phyloP scores from a whole-genome alignment of 2,329 filamentous ascomycete species.

The Aspergillus costaricaensis region DNA sequence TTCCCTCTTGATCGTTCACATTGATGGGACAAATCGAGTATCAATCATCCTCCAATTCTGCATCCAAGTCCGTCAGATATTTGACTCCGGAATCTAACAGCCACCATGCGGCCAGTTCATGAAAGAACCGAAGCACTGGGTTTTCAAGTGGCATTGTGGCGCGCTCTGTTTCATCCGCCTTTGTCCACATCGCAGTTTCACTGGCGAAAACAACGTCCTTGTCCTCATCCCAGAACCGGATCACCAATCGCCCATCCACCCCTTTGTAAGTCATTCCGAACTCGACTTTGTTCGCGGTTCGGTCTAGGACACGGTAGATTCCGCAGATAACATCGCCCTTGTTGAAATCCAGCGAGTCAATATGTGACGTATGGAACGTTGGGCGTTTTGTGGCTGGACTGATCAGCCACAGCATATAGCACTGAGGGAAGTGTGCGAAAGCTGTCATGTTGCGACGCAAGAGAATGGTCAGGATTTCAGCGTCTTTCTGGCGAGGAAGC shows the following conservation, averaged over 20 bases:
- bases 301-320: constrained; percentile 30
- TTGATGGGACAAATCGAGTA: background rate
- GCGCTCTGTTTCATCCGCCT: constrained; percentile 7
- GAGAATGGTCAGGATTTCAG: constrained; percentile 30
- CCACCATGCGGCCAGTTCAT: constrained; percentile 41
- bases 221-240: constrained; percentile 24
- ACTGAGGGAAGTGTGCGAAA: constrained; percentile 38
- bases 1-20: background rate
- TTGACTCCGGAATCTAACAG: constrained; percentile 36
- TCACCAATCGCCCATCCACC: constrained; percentile 27
- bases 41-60: background rate
- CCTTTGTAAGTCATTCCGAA: constrained; percentile 31
- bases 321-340: constrained; percentile 37
- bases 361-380: constrained; percentile 30
- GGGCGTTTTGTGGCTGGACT: constrained; percentile 17
- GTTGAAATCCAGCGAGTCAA: constrained; percentile 30
- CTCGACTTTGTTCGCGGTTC: constrained; percentile 32
- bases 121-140: constrained; percentile 30
- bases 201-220: constrained; percentile 27
- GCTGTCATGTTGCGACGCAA: constrained; percentile 37
- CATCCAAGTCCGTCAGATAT: constrained; percentile 31
- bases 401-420: constrained; percentile 28
- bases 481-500: constrained; percentile 21
- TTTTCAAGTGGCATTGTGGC: constrained; percentile 34
- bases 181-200: constrained; percentile 37